Base-by-base conservation (phyloP, 352 stramenopile species). In the Phytophthora europaea region DNA sequence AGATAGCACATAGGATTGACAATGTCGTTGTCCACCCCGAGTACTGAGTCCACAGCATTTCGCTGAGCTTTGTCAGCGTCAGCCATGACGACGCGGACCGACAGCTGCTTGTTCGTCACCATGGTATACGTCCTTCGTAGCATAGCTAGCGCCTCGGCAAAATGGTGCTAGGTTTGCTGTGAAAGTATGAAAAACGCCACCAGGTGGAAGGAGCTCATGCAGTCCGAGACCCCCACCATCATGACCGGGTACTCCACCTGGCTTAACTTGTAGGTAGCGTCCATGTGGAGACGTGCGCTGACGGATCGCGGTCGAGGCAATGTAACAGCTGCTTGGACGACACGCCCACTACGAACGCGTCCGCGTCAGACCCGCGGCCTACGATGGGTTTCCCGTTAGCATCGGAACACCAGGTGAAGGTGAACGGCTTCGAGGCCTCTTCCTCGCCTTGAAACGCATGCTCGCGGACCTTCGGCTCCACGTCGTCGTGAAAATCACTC, bases 211-310 rank as follows among this genome's bases (percentile, higher is more conserved):
- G 61, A 56, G 9, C 67, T 53, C 3, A 45, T 61, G 34, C 18
- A n/a, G 40, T 79, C 67, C 20, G 67, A 79, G 13, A 79, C 48
- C 6, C 66, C 75, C 8, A 76, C 57, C 9, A 75, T 36, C 3
- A 73, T 45, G 5, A 70, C 61, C n/a, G 63, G 53, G 38, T 68
- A 75, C 13, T 62, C 47, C 4, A 57, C 66, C 18, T 68, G 66
- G 15, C 51, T 71, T 2, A 69, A 18, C 63, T 81, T 78, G 55
- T 64, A 76, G 0, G 62, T 81, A 1, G 63, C 66, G 26, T 75
- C 55, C 3, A 75, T 34, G 38, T 78, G 72, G 4, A 79, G 23
- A 64, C 48, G 22, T 57, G 59, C 20, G 31, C 15, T 15, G 20
- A 2, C 6, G 22, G 61, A 40, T 67, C 58, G 43, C 26, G 58